Percentiles rank a stretch among this genome's conserved stretches.
Evolutionary conservation across 306 rosid genomes (phyloP).

Genomic region (Styphnolobium japonicum): DNA sequence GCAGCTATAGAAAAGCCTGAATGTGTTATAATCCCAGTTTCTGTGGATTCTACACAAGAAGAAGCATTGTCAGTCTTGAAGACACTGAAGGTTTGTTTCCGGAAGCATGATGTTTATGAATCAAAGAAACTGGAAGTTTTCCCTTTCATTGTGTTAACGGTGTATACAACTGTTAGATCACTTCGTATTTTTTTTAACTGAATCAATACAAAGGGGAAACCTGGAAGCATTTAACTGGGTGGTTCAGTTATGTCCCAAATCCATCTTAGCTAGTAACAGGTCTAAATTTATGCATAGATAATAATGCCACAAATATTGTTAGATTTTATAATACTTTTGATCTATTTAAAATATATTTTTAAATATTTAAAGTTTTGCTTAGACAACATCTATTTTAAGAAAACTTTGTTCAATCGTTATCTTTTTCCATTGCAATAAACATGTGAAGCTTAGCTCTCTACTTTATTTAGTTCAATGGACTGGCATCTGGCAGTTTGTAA

Average conservation of each 20-base stretch:
- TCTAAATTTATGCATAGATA: neutral
- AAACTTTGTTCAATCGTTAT: too few species aligned
- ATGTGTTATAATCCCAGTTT: constrained; percentile 53
- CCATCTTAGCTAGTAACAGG: neutral
- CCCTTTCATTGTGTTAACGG: neutral
- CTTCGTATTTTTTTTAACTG: neutral
- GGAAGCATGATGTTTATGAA: constrained; percentile 8
- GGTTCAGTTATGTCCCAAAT: neutral
- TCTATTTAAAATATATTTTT: neutral
- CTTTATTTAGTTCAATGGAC: neutral
- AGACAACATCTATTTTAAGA: too few species aligned
- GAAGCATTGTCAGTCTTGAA: constrained; percentile 73
- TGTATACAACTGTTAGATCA: neutral
- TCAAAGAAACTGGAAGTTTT: neutral
- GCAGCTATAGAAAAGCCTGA: constrained; percentile 46
- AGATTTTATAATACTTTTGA: neutral
- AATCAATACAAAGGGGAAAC: neutral
- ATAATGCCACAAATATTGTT: neutral
- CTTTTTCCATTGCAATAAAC: too few species aligned
- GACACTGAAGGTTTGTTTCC: constrained; percentile 70
- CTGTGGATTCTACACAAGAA: constrained; percentile 77
- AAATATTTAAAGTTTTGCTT: neutral
- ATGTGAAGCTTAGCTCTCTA: neutral
- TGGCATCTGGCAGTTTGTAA: neutral
- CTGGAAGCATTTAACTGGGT: neutral